A percentile compares a stretch with the other conserved stretches of the same genome.
phyloP scores from a whole-genome alignment of 1,284 basidiomycete genomes.

The Acaromyces ingoldii region DNA sequence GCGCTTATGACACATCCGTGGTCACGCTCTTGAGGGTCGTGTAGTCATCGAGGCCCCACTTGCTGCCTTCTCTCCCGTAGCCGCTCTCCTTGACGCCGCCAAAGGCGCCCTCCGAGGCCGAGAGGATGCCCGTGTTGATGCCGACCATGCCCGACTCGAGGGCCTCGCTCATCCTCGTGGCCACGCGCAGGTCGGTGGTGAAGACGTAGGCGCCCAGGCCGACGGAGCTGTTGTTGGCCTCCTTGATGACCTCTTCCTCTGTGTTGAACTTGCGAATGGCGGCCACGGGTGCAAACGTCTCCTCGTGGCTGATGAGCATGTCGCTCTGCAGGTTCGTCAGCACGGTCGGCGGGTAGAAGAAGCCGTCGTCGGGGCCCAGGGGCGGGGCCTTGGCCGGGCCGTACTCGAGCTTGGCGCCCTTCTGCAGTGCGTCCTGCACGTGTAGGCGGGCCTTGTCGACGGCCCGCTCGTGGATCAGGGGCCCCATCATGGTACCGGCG shows the following conservation, averaged over 20 bases:
- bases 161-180: constrained; percentile 92
- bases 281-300: constrained; percentile 52
- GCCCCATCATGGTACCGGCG: constrained; percentile 72
- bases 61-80: constrained; percentile 19
- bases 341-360: constrained; percentile 82
- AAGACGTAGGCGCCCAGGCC: constrained; percentile 65
- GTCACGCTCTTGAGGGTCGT: constrained; percentile 18
- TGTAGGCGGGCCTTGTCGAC: constrained; percentile 81
- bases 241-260: constrained; percentile 80
- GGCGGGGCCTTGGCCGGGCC: constrained; percentile 60
- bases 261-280: constrained; percentile 71
- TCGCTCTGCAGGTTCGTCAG: constrained; percentile 72
- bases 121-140: constrained; percentile 19
- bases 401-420: constrained; percentile 71
- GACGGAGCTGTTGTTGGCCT: constrained; percentile 77
- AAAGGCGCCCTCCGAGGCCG: constrained; percentile 20
- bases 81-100: constrained; percentile 24
- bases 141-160: constrained; percentile 90
- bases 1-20: too few species aligned
- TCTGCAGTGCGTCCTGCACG: constrained; percentile 73
- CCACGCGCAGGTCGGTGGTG: constrained; percentile 71
- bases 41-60: constrained; percentile 21
- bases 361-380: constrained; percentile 62
- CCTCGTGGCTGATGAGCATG: constrained; percentile 41
- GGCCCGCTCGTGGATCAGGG: constrained; percentile 80